Evolutionary conservation across 352 stramenopile species (phyloP), one percentile per base, ranked within the genome.

Genomic region (Globisporangium paroecandrum): DNA sequence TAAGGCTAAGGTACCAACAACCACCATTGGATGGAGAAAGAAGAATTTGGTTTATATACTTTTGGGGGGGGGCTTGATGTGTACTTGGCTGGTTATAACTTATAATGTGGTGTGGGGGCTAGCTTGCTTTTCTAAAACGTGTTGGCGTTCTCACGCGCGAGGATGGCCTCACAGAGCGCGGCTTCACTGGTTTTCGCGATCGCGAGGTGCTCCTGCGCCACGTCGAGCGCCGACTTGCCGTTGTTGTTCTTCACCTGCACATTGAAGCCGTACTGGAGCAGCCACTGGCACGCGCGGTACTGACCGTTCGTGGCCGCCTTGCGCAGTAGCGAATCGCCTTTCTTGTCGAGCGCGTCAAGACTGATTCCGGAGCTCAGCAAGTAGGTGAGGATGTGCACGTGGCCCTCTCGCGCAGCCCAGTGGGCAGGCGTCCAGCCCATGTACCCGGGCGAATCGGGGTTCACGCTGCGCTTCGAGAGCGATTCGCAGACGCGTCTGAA

Each of bases 381-480:
- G 60, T 89, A 85, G 65, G 90, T 81, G 10, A 94, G 75, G 24
- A 92, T 72, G 38, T 84, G 69, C 4, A 90, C 57, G 58, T 92
- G 83, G 5, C 85, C 85, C 13, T 90, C 74, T 15, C 82, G 79
- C 7, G 83, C 83, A 15, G 85, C 83, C 85, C 85, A 94, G 58
- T 94, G 85, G 4, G 83, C 85, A 2, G 85, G 76, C 18, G 82
- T 91, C 83, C 85, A 94, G 36, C 83, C 83, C 77, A 94, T 84
- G 41, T 88, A 89, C 4, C 85, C 83, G 0, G 77, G 76, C 10
- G 72, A 70, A 65, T 92, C 81, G 0, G 85, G 69, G 4, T 75
- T 76, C 46, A 90, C 64, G 55, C 84, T 77, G 25, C 75, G 77
- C 27, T 64, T 70, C 1, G 69, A 43, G 24, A 88, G 74, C n/a